phyloP scores from a whole-genome alignment of 208 protist species.

The Trypanosoma platydactyli region DNA sequence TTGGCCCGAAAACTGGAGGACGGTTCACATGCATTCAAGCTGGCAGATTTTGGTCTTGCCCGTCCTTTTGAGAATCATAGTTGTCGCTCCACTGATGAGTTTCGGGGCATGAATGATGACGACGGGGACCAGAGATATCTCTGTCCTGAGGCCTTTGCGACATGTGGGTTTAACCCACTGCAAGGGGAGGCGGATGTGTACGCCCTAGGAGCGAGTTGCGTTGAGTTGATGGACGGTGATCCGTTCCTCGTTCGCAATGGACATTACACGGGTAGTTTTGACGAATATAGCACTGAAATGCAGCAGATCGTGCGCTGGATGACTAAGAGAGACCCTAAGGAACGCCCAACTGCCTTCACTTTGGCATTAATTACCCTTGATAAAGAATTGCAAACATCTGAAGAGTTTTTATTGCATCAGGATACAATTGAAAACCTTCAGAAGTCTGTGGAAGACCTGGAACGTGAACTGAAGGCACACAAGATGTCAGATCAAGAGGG shows the following conservation, averaged over 20 bases:
- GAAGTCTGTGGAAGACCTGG: conserved; percentile 4
- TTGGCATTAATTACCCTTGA: conserved; percentile 35
- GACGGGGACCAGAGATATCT: conserved; percentile 87
- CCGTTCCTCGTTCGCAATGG: conserved; percentile 34
- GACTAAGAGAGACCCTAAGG: conserved; percentile 30
- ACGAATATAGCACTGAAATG: conserved; percentile 36
- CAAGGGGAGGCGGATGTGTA: conserved; percentile 81
- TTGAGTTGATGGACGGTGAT: conserved; percentile 63
- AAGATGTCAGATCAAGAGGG: not conserved
- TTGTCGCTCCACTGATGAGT: conserved; percentile 45
- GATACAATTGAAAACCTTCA: conserved; percentile 6
- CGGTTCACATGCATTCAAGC: conserved; percentile 63
- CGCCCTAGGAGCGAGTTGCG: conserved; percentile 83
- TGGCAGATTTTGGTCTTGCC: conserved; percentile 86
- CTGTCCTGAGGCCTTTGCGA: conserved; percentile 55
- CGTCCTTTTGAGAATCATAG: conserved; percentile 34
- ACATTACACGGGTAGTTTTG: conserved; percentile 18
- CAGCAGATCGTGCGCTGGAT: conserved; percentile 41
- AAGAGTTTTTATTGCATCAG: conserved; percentile 11
- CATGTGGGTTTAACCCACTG: conserved; percentile 23
- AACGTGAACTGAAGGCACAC: conserved; percentile 9
- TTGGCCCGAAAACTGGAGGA: conserved; percentile 35
- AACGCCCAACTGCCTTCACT: conserved; percentile 44
- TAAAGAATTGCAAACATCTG: not conserved
- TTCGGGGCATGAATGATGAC: conserved; percentile 74